Evolutionary conservation across 345 rosid species (phyloP).

Genomic region (Nephelium lappaceum): DNA sequence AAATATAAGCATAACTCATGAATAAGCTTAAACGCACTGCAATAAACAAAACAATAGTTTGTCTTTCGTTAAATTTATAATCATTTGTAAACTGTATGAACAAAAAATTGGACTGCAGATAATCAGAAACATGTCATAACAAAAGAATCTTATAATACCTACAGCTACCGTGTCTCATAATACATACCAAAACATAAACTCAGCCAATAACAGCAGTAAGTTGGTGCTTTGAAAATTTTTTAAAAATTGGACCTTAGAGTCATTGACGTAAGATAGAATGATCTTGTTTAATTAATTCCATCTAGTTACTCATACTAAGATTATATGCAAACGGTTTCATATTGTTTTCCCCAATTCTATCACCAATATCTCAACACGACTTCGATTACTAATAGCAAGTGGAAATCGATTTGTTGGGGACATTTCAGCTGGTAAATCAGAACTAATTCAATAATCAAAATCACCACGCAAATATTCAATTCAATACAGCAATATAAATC

Average conservation of each 20-base stretch:
- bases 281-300: too few relatives aligned
- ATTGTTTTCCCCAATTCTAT: too few relatives aligned
- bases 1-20: conserved; percentile 97
- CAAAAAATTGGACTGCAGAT: background rate
- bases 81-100: background rate
- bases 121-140: background rate
- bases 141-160: background rate
- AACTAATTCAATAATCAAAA: too few relatives aligned
- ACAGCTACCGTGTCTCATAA: background rate
- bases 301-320: too few relatives aligned
- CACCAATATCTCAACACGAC: too few relatives aligned
- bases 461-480: too few relatives aligned
- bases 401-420: too few relatives aligned
- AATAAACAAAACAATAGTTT: conserved; percentile 27
- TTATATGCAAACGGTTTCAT: too few relatives aligned
- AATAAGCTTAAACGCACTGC: conserved; percentile 97
- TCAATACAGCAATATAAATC: too few relatives aligned
- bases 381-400: too few relatives aligned
- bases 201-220: background rate
- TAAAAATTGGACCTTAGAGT: background rate
- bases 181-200: background rate
- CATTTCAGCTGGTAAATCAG: too few relatives aligned
- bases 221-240: background rate
- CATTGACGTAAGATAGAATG: too few relatives aligned
- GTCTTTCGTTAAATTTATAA: conserved; percentile 4